Conservation (phyloP, 2,329 filamentous ascomycete species). For the Fusarium sp. region DNA sequence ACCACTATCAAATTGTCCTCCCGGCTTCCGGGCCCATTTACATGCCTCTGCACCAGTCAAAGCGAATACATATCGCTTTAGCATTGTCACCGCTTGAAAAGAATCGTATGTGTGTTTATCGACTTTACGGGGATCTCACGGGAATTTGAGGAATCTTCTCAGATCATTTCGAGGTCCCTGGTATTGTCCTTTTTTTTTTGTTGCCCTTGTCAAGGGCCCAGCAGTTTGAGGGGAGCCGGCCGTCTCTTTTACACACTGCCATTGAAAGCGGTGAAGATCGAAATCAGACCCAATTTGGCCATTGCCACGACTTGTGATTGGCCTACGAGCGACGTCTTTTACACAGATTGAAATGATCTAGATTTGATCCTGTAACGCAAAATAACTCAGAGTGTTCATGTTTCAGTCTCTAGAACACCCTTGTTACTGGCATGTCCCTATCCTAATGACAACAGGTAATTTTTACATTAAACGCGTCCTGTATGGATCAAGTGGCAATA, state of each 20-base stretch:
- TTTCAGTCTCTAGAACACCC: slow-evolving; percentile 13
- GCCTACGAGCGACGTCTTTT: background rate
- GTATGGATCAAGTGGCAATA: slow-evolving; percentile 38
- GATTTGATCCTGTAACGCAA: slow-evolving; percentile 14
- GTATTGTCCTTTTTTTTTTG: slow-evolving; percentile 11
- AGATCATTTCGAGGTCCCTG: slow-evolving; percentile 36
- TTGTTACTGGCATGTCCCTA: slow-evolving; percentile 28
- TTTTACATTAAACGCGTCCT: slow-evolving; percentile 38
- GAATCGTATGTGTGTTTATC: slow-evolving; percentile 32
- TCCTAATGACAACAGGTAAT: slow-evolving; percentile 39
- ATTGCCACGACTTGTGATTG: slow-evolving; percentile 9
- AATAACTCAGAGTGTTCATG: slow-evolving; percentile 3
- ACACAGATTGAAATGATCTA: slow-evolving; percentile 22
- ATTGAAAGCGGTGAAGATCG: slow-evolving; percentile 40
- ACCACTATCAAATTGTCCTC: slow-evolving; percentile 48
- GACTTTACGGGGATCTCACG: slow-evolving; percentile 35
- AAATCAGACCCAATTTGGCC: slow-evolving; percentile 22
- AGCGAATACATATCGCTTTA: slow-evolving; percentile 13
- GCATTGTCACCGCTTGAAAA: slow-evolving; percentile 32
- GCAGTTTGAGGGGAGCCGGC: slow-evolving; percentile 3
- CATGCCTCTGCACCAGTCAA: slow-evolving; percentile 31
- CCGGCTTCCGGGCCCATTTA: slow-evolving; percentile 49
- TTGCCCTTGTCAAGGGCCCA: slow-evolving; percentile 11
- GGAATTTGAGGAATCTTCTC: slow-evolving; percentile 42
- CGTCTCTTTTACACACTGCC: slow-evolving; percentile 5